Conservation (phyloP, 2,329 filamentous ascomycete species). For the Colletotrichum cordylinicola region DNA sequence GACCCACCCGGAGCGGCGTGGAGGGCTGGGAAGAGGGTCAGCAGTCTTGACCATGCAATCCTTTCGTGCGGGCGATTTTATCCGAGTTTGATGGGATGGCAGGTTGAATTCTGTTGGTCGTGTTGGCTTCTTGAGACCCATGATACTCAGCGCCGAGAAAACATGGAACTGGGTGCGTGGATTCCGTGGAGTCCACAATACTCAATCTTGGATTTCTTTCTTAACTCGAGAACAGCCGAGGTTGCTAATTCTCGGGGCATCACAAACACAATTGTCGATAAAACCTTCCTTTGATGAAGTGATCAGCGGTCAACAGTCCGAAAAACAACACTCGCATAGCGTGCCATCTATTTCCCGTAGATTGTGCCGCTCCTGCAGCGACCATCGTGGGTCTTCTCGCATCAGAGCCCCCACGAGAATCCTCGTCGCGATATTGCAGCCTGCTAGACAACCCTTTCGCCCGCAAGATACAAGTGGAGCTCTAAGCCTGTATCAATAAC, state of each 20-base stretch:
- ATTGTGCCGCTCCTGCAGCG: background rate
- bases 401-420: background rate
- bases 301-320: background rate
- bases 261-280: background rate
- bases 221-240: background rate
- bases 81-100: background rate
- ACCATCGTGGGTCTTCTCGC: background rate
- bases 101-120: accelerated
- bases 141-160: background rate
- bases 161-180: background rate
- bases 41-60: background rate
- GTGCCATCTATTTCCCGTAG: background rate
- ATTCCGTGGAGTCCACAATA: background rate
- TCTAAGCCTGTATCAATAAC: background rate
- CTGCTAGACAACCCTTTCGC: background rate
- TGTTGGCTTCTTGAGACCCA: background rate
- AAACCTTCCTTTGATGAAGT: background rate
- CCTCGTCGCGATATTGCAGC: background rate
- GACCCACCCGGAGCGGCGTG: background rate
- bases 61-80: background rate
- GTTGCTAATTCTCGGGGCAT: background rate
- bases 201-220: background rate
- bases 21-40: background rate
- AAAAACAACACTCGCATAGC: background rate
- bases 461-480: background rate